phyloP scores from a whole-genome alignment of 306 rosid genomes.

The Erythrophleum fordii region DNA sequence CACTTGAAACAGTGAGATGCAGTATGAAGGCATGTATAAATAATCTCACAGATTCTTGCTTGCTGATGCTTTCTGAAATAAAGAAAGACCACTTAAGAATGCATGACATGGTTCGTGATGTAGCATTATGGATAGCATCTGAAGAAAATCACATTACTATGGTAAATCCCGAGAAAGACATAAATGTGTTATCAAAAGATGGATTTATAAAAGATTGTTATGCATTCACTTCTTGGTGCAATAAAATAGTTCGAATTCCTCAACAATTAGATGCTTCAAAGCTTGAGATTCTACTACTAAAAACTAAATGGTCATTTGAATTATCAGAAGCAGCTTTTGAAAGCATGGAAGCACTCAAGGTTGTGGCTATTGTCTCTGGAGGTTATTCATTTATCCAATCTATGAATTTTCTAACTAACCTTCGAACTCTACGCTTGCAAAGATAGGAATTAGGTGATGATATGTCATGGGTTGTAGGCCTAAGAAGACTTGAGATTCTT shows the following conservation, averaged over 20 bases:
- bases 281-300: too few relatives aligned
- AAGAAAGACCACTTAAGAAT: too few relatives aligned
- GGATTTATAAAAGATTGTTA: not conserved
- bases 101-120: too few relatives aligned
- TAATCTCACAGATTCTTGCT: too few relatives aligned
- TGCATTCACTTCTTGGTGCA: not conserved
- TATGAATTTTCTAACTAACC: not conserved
- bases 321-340: not conserved
- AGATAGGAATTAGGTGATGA: not conserved
- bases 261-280: not conserved
- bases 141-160: not conserved
- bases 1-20: not conserved
- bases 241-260: not conserved
- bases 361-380: not conserved
- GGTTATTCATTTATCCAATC: not conserved
- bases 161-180: constrained; percentile 23
- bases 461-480: too few relatives aligned
- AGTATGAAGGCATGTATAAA: too few relatives aligned
- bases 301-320: not conserved
- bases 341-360: not conserved
- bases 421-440: not conserved
- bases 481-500: too few relatives aligned
- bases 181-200: not conserved
- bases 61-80: too few relatives aligned
- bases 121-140: too few relatives aligned